A percentile compares a stretch with the other conserved stretches of the same genome.
These are phyloP conservation scores for Allantophomopsis cytisporea DNA, from an alignment of 2,329 filamentous ascomycete genomes.

Conservation along the genomic window DNA sequence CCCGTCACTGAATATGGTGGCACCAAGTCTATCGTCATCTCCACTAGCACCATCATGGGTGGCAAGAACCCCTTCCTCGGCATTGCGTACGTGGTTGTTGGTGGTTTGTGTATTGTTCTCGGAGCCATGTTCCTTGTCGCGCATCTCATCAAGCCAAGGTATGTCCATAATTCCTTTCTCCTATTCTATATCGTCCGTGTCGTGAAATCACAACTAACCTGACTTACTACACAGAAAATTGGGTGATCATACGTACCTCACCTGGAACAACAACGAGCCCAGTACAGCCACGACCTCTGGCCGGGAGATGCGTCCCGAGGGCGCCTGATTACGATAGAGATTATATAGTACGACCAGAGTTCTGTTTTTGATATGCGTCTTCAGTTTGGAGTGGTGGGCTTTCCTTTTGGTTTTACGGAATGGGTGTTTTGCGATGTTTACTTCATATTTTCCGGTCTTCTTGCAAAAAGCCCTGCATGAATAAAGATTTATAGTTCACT, in stretches of 20 bases:
- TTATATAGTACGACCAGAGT: conserved; percentile 3
- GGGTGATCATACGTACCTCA: conserved; percentile 92
- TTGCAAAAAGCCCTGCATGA: no score
- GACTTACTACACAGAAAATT: conserved; percentile 55
- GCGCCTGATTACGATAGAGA: neutral
- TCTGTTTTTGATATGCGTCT: neutral
- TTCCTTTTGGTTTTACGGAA: neutral
- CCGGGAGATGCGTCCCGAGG: conserved; percentile 27
- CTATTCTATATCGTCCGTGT: neutral
- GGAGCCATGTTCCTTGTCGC: conserved; percentile 81
- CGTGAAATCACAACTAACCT: conserved; percentile 4
- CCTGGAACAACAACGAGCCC: conserved; percentile 72
- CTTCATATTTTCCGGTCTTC: neutral
- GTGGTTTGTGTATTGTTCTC: conserved; percentile 81
- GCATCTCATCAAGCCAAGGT: conserved; percentile 85
- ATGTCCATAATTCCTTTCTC: conserved; percentile 18
- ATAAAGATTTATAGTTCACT: no score
- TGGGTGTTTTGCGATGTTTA: neutral
- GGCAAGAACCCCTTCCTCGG: conserved; percentile 92
- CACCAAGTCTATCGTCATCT: conserved; percentile 81
- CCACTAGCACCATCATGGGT: conserved; percentile 83
- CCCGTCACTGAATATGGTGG: conserved; percentile 66
- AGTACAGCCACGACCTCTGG: conserved; percentile 39
- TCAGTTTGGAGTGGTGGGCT: conserved; percentile 2
- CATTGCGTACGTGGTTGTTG: conserved; percentile 90